phyloP scores from a whole-genome alignment of 768 basidiomycete species.

The Termitomyces sp. region DNA sequence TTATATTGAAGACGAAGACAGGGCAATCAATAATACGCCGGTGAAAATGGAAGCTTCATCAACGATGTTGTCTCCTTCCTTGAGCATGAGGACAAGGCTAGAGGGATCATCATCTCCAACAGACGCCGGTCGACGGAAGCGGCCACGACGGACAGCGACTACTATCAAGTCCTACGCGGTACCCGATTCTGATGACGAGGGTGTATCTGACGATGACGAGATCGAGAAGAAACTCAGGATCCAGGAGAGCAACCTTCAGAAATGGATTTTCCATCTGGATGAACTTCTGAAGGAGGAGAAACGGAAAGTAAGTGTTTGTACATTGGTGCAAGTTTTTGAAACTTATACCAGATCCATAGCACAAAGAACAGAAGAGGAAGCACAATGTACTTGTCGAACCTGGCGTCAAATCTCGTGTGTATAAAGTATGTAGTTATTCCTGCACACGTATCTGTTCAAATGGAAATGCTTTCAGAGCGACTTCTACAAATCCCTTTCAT shows the following conservation, averaged over 20 bases:
- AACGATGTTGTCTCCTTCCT: conserved; percentile 21
- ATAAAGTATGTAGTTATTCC: conserved; percentile 42
- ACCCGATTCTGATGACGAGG: conserved; percentile 70
- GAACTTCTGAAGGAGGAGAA: conserved; percentile 60
- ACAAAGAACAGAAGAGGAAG: conserved; percentile 56
- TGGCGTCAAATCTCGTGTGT: conserved; percentile 44
- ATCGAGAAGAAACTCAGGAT: conserved; percentile 24
- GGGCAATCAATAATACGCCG: conserved; percentile 12
- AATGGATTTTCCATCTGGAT: conserved; percentile 65
- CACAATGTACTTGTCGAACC: conserved; percentile 36
- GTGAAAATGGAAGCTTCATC: conserved; percentile 37
- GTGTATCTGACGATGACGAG: conserved; percentile 34
- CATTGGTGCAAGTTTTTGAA: conserved; percentile 5
- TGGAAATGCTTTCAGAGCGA: conserved; percentile 41
- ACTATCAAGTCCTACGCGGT: conserved; percentile 55
- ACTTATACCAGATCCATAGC: conserved; percentile 29
- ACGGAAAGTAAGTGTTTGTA: conserved; percentile 45
- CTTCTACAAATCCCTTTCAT: conserved; percentile 57
- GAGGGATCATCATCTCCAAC: conserved; percentile 15
- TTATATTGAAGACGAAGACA: conserved; percentile 38
- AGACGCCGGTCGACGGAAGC: conserved; percentile 32
- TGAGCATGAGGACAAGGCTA: conserved; percentile 15
- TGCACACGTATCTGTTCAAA: background rate
- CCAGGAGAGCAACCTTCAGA: conserved; percentile 43
- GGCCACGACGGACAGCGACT: conserved; percentile 55